phyloP scores from a whole-genome alignment of 225 moss, liverwort and hornwort species.

The Lunularia cruciata region DNA sequence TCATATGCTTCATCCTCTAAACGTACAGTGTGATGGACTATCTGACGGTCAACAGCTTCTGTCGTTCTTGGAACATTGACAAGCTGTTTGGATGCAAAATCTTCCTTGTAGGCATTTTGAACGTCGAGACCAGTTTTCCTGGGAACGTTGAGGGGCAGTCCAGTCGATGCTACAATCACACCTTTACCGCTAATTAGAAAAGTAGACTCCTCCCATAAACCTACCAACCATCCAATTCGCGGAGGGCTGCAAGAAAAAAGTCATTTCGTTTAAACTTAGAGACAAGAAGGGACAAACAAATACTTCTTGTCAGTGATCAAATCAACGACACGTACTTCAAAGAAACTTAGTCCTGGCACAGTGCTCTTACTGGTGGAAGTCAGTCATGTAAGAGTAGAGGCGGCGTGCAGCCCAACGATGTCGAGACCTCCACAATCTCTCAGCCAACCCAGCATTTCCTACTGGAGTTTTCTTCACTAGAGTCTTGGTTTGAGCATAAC shows the following conservation, averaged over 20 bases:
- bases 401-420: conserved; percentile 97
- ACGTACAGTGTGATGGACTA: conserved; percentile 9
- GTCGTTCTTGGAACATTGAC: neutral
- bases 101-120: conserved; percentile 22
- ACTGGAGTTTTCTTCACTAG: conserved; percentile 57
- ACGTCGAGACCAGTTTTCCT: conserved; percentile 10
- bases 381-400: conserved; percentile 63
- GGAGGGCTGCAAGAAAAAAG: conserved; percentile 55
- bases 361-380: conserved; percentile 73
- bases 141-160: conserved; percentile 53
- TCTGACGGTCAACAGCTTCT: conserved; percentile 2
- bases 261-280: too few species aligned
- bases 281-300: too few species aligned
- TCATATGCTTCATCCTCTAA: conserved; percentile 42
- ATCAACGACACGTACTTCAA: neutral
- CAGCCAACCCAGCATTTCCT: conserved; percentile 57
- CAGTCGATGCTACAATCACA: conserved; percentile 53
- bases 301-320: too few species aligned
- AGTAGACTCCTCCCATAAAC: conserved; percentile 57
- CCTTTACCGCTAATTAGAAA: conserved; percentile 36
- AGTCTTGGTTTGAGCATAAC: conserved; percentile 66
- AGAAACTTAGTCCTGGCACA: too few species aligned
- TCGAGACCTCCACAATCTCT: conserved; percentile 73
- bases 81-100: conserved; percentile 9
- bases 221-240: conserved; percentile 68